Percentiles rank a stretch among this genome's conserved stretches.
These are phyloP conservation scores for Candida silvatica DNA, from an alignment of 805 yeast species.

Conservation along the genomic window DNA sequence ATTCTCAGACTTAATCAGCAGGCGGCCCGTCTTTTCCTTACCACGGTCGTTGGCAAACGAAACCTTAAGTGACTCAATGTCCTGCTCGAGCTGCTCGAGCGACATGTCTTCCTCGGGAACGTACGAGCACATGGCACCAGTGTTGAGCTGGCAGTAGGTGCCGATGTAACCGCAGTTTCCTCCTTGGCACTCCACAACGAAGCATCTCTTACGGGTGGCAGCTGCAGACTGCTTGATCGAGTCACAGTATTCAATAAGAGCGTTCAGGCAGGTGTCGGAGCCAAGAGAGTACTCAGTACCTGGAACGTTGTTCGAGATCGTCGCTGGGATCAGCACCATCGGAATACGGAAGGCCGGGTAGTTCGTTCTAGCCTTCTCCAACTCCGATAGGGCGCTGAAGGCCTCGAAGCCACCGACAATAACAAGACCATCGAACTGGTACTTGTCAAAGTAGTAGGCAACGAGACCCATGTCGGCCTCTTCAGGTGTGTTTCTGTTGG, in stretches of 20 bases:
- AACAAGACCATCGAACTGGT: slow-evolving; percentile 60
- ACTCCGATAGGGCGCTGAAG: slow-evolving; percentile 59
- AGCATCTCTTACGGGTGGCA: slow-evolving; percentile 87
- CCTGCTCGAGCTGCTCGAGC: slow-evolving; percentile 63
- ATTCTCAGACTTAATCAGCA: slow-evolving; percentile 74
- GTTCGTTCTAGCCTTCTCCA: slow-evolving; percentile 47
- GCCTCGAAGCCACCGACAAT: slow-evolving; percentile 82
- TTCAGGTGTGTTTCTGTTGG: slow-evolving; percentile 63
- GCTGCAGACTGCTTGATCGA: slow-evolving; percentile 92
- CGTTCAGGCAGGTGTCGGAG: slow-evolving; percentile 89
- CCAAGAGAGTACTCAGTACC: slow-evolving; percentile 97
- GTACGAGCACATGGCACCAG: slow-evolving; percentile 89
- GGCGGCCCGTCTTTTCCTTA: slow-evolving; percentile 74
- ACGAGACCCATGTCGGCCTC: slow-evolving; percentile 61
- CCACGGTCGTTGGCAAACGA: slow-evolving; percentile 71
- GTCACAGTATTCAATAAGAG: slow-evolving; percentile 88
- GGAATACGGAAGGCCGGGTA: slow-evolving; percentile 74
- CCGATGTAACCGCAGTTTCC: slow-evolving; percentile 95
- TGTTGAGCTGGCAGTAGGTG: slow-evolving; percentile 70
- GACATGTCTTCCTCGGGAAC: slow-evolving; percentile 80
- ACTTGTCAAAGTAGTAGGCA: slow-evolving; percentile 65
- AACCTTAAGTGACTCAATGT: slow-evolving; percentile 59
- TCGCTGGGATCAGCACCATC: slow-evolving; percentile 71
- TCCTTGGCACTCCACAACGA: slow-evolving; percentile 97
- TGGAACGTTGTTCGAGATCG: slow-evolving; percentile 92